Base-by-base conservation (phyloP, 768 basidiomycete species). In the Boletus coccyginus region DNA sequence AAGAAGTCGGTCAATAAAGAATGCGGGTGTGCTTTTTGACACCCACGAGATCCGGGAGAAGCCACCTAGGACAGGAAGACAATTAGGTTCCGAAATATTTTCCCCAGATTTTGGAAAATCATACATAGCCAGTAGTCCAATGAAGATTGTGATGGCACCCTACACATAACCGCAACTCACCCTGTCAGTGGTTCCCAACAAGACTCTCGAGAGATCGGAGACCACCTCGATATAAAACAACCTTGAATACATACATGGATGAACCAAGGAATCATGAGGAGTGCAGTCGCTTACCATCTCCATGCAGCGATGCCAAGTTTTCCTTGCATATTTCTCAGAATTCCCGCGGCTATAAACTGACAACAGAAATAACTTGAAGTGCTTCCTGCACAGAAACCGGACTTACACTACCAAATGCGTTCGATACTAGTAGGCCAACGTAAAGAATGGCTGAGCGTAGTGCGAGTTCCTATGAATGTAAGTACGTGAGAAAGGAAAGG, bases 291-390 rank as follows among this genome's bases (percentile, higher is more conserved):
- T 57, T 59, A 84, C 85, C 83, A 90, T 75, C 85, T 65, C 88
- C 88, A 91, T 13, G 86, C 87, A 32, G 83, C 66, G 42, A 87
- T 83, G 3, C 87, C 88, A 6, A 80, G 73, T 50, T 75, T 77
- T 3, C 86, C 87, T 58, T 91, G 81, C 87, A 90, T 86, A 41
- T 75, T 78, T 1, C 76, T 73, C n/a, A 92, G 76, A 50, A 90
- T 86, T 10, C 86, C 88, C 19, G 88, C 87, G 17, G 87, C 90
- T 63, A 90, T 81, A 8, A 89, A 68, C 82, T 87, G 55, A 17
- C 13, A 27, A 27, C 16, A 27, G 5, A 32, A 31, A 50, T 42
- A 36, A 40, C 2, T 16, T 32, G 11, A 33, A 6, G n/a, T 21
- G 7, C 32, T 12, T 16, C 17, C 8, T 12, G 16, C 6, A 5